Evolutionary conservation across 495 filamentous ascomycete genomes (phyloP), one percentile per base, ranked within the genome.

Genomic region (Podospora pseudoanserina): DNA sequence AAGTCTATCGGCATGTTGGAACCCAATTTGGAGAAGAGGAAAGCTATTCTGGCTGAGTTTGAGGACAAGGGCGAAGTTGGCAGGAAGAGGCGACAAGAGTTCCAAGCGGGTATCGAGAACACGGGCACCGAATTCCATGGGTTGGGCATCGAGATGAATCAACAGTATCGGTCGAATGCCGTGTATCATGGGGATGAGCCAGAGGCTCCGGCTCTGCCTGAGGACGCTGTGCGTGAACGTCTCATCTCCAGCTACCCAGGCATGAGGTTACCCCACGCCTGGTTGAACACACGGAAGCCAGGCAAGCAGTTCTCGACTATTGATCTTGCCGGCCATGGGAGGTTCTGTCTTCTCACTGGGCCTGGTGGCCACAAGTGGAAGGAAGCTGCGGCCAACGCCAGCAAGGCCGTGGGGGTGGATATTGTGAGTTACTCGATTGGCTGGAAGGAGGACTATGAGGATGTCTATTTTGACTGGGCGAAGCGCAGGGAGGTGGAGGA

Each of bases 71-170:
- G 78, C 28, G 73, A 73, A 65, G 67, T 66, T 23, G 68, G 71
- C 4, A 73, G 79, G 18, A 65, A 54, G 2, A 26, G 66, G 13
- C 39, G 73, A 16, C 63, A 71, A 28, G 70, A 57, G 0, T 77
- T 79, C 55, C 76, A 72, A 9, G n/a, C 65, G 0, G 78, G 73
- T 4, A 73, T 82, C 49, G 71, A 77, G 56, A 66, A 69, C 9
- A 77, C 76, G 5, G 68, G 67, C 2, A 72, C 75, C 60, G 75
- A 82, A 71, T 74, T 79, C 60, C 74, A 78, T 54, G 81, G 77
- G 0, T 67, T 82, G 3, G 78, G 77, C 23, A 76, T 79, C 39
- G 71, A 83, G 66, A 78, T 79, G 75, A 80, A 79, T 64, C 79
- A 81, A 68, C 73, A 69, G 2, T 83, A 84, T 67, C n/a, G 61